phyloP scores from a whole-genome alignment of 495 filamentous ascomycete species.

The Penicillium steckii region DNA sequence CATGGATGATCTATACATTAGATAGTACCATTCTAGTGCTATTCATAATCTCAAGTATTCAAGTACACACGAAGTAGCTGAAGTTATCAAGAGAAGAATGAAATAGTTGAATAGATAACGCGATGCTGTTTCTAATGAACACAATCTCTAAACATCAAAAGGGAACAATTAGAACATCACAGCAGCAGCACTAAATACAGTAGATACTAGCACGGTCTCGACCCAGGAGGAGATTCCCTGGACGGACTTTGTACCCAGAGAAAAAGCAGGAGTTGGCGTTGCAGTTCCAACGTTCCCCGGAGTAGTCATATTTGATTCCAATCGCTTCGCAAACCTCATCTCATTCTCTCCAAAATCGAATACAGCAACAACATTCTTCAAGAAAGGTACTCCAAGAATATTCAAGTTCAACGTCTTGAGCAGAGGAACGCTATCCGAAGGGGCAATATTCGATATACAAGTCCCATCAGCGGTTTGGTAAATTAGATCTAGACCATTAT shows the following conservation, averaged over 20 bases:
- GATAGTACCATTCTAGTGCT: too few species aligned
- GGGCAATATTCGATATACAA: slow-evolving; percentile 36
- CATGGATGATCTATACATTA: too few species aligned
- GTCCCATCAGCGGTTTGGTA: slow-evolving; percentile 31
- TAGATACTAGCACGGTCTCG: neutral
- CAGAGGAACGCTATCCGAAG: slow-evolving; percentile 18
- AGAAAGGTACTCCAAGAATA: slow-evolving; percentile 67
- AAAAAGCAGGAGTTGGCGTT: neutral
- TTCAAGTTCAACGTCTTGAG: slow-evolving; percentile 37
- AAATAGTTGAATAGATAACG: too few species aligned
- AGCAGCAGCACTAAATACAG: too few species aligned
- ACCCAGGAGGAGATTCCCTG: neutral
- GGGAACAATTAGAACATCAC: neutral
- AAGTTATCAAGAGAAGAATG: too few species aligned
- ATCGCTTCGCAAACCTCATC: slow-evolving; percentile 45
- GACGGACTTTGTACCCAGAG: neutral
- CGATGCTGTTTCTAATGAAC: neutral
- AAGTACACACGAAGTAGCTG: too few species aligned
- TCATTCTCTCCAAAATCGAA: slow-evolving; percentile 58
- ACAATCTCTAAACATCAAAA: neutral
- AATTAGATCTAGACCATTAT: slow-evolving; percentile 54
- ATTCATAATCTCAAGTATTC: too few species aligned
- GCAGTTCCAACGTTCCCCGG: neutral
- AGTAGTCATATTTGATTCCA: neutral
- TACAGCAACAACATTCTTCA: slow-evolving; percentile 73